Conservation (phyloP, 2,329 filamentous ascomycete species). For the Ascochyta viciae-villosae region DNA sequence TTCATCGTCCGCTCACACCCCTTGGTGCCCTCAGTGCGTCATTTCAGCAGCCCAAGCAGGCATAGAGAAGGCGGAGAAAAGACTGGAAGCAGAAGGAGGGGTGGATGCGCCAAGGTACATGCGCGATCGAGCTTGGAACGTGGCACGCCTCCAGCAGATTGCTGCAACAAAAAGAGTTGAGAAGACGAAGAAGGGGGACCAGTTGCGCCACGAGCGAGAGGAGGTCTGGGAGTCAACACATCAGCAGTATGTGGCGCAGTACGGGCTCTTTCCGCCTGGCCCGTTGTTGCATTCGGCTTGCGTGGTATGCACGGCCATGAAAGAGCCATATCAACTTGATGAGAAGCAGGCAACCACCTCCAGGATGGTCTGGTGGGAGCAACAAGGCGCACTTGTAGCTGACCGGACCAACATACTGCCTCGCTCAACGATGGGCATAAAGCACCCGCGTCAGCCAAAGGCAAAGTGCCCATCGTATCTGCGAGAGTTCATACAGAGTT, state of each 20-base stretch:
- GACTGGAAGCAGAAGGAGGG: slow-evolving; percentile 25
- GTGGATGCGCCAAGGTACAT: slow-evolving; percentile 12
- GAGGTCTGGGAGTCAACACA: slow-evolving; percentile 32
- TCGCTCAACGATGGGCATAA: background rate
- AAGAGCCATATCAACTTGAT: background rate
- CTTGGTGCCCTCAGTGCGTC: slow-evolving; percentile 29
- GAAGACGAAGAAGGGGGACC: slow-evolving; percentile 19
- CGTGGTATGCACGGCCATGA: background rate
- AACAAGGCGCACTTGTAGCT: slow-evolving; percentile 16
- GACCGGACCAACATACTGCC: slow-evolving; percentile 11
- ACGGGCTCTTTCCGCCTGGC: background rate
- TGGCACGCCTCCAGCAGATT: slow-evolving; percentile 26
- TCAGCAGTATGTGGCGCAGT: background rate
- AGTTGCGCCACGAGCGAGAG: slow-evolving; percentile 33
- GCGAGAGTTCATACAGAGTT: slow-evolving; percentile 18
- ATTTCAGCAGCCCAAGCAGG: slow-evolving; percentile 20
- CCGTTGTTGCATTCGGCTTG: background rate
- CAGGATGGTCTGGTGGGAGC: slow-evolving; percentile 36
- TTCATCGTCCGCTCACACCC: slow-evolving; percentile 26
- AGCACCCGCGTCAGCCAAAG: background rate
- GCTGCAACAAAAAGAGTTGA: slow-evolving; percentile 22
- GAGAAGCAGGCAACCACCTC: background rate
- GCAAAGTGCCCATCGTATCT: slow-evolving; percentile 16
- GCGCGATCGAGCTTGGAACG: slow-evolving; percentile 29
- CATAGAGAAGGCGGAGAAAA: slow-evolving; percentile 19